Conservation (phyloP, 2,329 filamentous ascomycete species). For the Drechslerella coelobrocha region DNA sequence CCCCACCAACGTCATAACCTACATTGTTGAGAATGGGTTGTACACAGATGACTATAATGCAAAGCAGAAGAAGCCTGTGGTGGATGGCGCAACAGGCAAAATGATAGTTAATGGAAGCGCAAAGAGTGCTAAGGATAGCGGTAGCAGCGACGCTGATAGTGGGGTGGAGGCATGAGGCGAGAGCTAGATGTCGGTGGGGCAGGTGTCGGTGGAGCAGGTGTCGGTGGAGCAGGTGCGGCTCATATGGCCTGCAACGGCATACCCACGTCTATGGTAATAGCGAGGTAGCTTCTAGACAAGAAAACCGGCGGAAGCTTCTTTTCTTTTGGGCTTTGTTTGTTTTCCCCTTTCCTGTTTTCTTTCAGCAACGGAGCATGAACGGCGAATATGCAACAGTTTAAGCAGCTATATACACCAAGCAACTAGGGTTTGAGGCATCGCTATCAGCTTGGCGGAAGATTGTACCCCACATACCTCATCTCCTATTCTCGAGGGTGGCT, state of each 20-base stretch:
- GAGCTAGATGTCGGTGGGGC: not conserved
- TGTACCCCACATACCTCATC: conserved; percentile 7
- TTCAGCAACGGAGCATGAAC: conserved; percentile 30
- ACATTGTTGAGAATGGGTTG: conserved; percentile 72
- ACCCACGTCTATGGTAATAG: not conserved
- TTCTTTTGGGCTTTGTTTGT: conserved; percentile 16
- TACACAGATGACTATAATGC: conserved; percentile 67
- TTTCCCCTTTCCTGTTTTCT: conserved; percentile 1
- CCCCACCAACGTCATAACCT: conserved; percentile 75
- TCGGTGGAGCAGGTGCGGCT: no score
- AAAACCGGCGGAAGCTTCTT: not conserved
- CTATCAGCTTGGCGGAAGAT: not conserved
- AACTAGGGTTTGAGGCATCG: not conserved
- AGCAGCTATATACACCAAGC: not conserved
- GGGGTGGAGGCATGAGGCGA: conserved; percentile 35
- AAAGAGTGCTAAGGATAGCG: not conserved
- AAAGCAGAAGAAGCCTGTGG: conserved; percentile 61
- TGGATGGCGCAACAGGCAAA: conserved; percentile 55
- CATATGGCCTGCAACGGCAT: no score
- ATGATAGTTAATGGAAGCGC: not conserved
- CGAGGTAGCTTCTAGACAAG: not conserved
- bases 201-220: not conserved
- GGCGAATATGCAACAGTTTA: conserved; percentile 22
- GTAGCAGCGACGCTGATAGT: conserved; percentile 31
- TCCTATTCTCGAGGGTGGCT: not conserved